A percentile compares a stretch with the other conserved stretches of the same genome.
These are phyloP conservation scores for Glycine latifolia DNA, from an alignment of 306 rosid genomes.

Conservation along the genomic window DNA sequence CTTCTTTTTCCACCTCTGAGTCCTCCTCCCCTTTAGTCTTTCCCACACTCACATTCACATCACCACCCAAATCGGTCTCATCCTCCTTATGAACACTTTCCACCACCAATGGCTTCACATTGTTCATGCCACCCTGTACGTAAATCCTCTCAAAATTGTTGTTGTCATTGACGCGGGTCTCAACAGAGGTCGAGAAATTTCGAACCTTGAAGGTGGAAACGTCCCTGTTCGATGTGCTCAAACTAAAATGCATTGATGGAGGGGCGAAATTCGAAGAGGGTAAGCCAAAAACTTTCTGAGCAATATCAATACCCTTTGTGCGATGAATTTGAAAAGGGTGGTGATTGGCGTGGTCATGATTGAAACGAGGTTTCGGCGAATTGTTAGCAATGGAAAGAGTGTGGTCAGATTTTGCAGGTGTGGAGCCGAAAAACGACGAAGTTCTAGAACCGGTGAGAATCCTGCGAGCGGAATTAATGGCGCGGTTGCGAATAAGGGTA, in stretches of 20 bases:
- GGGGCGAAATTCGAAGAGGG: slow-evolving; percentile 58
- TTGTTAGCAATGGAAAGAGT: slow-evolving; percentile 13
- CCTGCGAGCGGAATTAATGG: slow-evolving; percentile 64
- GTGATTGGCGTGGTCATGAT: slow-evolving; percentile 38
- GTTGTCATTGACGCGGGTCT: slow-evolving; percentile 63
- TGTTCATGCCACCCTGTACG: slow-evolving; percentile 68
- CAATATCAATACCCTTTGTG: not conserved
- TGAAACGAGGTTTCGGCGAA: slow-evolving; percentile 45
- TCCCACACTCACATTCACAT: slow-evolving; percentile 32
- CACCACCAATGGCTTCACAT: slow-evolving; percentile 70
- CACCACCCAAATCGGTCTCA: slow-evolving; percentile 47
- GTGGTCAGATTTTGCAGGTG: slow-evolving; percentile 45
- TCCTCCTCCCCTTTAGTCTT: slow-evolving; percentile 38
- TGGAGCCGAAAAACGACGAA: slow-evolving; percentile 46
- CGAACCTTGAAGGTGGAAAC: slow-evolving; percentile 50
- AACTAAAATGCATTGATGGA: slow-evolving; percentile 45
- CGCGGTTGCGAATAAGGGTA: slow-evolving; percentile 53
- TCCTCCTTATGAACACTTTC: slow-evolving; percentile 65
- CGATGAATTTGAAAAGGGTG: slow-evolving; percentile 47
- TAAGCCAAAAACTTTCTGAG: slow-evolving; percentile 44
- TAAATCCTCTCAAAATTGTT: slow-evolving; percentile 74
- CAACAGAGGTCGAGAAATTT: slow-evolving; percentile 66
- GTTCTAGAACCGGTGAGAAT: slow-evolving; percentile 51
- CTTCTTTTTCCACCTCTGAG: slow-evolving; percentile 63
- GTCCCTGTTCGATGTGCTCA: slow-evolving; percentile 38